These are phyloP conservation scores for Comarum palustre DNA, from an alignment of 306 rosid genomes.

Conservation along the genomic window DNA sequence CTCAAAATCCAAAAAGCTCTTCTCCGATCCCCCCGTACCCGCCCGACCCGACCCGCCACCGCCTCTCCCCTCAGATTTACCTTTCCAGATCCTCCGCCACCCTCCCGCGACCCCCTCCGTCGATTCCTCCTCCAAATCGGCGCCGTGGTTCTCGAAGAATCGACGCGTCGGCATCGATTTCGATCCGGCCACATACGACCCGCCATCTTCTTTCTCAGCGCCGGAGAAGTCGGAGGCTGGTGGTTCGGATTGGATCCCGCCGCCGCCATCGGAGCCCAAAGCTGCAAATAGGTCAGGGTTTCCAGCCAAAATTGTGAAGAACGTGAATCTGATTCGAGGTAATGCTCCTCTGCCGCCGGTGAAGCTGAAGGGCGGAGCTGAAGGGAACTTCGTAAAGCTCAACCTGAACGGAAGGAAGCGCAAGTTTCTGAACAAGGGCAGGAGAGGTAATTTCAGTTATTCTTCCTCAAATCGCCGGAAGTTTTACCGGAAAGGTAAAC, in stretches of 20 bases:
- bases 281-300: neutral
- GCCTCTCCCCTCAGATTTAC: slow-evolving; percentile 32
- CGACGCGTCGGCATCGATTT: slow-evolving; percentile 41
- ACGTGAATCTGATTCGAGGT: slow-evolving; percentile 59
- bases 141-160: slow-evolving; percentile 54
- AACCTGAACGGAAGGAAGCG: slow-evolving; percentile 49
- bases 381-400: slow-evolving; percentile 79
- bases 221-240: slow-evolving; percentile 12
- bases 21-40: slow-evolving; percentile 18
- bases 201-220: slow-evolving; percentile 18
- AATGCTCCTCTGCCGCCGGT: slow-evolving; percentile 40
- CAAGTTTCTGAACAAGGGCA: slow-evolving; percentile 51
- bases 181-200: slow-evolving; percentile 32
- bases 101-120: slow-evolving; percentile 38
- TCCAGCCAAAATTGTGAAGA: slow-evolving; percentile 21
- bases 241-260: slow-evolving; percentile 19
- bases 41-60: slow-evolving; percentile 25
- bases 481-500: slow-evolving; percentile 38
- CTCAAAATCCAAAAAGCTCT: slow-evolving; percentile 37
- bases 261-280: slow-evolving; percentile 14
- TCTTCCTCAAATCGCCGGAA: slow-evolving; percentile 29
- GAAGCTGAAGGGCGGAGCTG: slow-evolving; percentile 43
- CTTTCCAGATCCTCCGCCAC: slow-evolving; percentile 59
- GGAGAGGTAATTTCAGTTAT: slow-evolving; percentile 31
- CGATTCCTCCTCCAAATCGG: slow-evolving; percentile 44